Conservation (phyloP, 345 rosid genomes). For the Theobroma cacao region DNA sequence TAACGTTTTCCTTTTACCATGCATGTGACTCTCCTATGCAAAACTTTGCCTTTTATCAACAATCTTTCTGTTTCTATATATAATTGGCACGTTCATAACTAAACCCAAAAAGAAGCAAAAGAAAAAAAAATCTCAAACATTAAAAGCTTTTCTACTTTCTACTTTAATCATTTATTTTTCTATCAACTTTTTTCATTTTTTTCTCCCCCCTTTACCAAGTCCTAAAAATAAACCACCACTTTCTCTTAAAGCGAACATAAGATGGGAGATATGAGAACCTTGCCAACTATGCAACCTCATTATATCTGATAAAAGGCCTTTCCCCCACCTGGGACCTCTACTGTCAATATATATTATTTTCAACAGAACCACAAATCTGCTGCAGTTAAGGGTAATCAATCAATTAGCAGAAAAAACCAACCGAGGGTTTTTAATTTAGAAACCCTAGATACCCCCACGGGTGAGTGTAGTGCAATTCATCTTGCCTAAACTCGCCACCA, state of each 20-base stretch:
- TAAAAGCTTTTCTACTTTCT: neutral
- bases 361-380: neutral
- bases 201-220: neutral
- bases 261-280: neutral
- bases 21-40: neutral
- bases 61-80: slow-evolving; percentile 3
- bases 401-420: neutral
- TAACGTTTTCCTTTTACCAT: neutral
- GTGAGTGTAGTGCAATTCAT: neutral
- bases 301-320: neutral
- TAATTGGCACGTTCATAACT: neutral
- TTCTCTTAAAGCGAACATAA: neutral
- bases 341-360: neutral
- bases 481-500: neutral
- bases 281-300: neutral
- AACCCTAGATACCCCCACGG: neutral
- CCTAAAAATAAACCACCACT: neutral
- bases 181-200: neutral
- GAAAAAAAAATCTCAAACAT: neutral
- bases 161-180: neutral
- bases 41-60: neutral
- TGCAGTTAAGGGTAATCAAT: neutral
- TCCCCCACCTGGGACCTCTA: slow-evolving; percentile 4
- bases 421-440: neutral
- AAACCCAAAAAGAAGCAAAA: neutral